A percentile compares a stretch with the other conserved stretches of the same genome.
Conservation (phyloP, 768 basidiomycete species). For the Leccinum obscurum region DNA sequence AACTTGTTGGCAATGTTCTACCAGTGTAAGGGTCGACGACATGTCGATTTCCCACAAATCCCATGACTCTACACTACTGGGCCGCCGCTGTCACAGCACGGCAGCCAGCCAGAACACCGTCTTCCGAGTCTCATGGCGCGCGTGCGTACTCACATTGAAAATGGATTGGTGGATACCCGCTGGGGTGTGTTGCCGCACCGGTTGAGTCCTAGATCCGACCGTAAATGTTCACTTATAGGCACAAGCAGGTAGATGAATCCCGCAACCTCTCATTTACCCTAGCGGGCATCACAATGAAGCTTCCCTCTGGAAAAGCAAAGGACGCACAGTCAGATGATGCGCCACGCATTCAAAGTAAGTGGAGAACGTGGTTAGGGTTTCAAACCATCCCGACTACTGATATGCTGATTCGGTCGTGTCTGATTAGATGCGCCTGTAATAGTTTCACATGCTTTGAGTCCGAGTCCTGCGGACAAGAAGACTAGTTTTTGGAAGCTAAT, state of each 20-base stretch:
- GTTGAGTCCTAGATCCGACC: too few species aligned
- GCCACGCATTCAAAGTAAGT: constrained; percentile 7
- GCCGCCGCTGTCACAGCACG: neutral
- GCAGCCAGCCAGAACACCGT: neutral
- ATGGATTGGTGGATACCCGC: neutral
- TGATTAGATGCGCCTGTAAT: constrained; percentile 4
- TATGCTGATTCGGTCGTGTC: neutral
- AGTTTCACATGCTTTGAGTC: neutral
- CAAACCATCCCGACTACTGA: neutral
- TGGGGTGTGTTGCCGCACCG: neutral
- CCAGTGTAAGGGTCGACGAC: neutral
- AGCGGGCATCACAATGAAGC: constrained; percentile 7
- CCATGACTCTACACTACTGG: neutral
- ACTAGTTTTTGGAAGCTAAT: constrained; percentile 29
- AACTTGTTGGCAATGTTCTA: too few species aligned
- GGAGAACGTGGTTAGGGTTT: neutral
- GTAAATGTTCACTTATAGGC: neutral
- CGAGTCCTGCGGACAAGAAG: constrained; percentile 1
- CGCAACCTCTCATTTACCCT: neutral
- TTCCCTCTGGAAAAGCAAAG: constrained; percentile 8
- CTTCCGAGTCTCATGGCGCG: neutral
- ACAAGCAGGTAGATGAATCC: neutral
- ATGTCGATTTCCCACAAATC: too few species aligned
- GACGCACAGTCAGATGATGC: neutral
- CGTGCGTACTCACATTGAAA: neutral